These are phyloP conservation scores for Candida oleophila DNA, from an alignment of 805 yeast species.

Conservation along the genomic window DNA sequence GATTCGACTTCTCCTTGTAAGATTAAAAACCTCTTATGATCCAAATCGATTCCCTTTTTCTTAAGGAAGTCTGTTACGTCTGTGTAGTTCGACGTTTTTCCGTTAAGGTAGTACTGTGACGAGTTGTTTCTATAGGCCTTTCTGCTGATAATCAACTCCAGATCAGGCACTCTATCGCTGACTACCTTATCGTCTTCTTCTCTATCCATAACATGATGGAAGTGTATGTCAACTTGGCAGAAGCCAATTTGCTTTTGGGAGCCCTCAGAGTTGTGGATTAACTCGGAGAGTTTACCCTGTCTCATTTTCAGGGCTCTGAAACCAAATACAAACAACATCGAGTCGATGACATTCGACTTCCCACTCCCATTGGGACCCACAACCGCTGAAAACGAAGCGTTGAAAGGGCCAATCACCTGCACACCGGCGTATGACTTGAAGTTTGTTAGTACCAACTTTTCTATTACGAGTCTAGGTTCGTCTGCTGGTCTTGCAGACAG, in stretches of 20 bases:
- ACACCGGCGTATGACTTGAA: conserved; percentile 95
- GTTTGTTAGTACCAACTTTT: conserved; percentile 70
- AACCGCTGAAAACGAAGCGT: conserved; percentile 90
- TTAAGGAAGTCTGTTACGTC: conserved; percentile 75
- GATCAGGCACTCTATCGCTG: conserved; percentile 46
- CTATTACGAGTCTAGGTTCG: conserved; percentile 69
- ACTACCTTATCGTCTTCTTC: conserved; percentile 32
- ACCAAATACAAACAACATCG: conserved; percentile 94
- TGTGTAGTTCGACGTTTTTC: conserved; percentile 65
- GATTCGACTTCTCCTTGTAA: conserved; percentile 98
- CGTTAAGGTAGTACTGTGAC: conserved; percentile 77
- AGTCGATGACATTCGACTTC: conserved; percentile 95
- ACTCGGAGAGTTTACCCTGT: conserved; percentile 87
- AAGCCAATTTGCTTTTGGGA: conserved; percentile 56
- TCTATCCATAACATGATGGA: conserved; percentile 71
- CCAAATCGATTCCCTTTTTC: conserved; percentile 86
- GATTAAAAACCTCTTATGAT: conserved; percentile 91
- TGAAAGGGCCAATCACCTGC: conserved; percentile 93
- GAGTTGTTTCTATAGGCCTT: conserved; percentile 74
- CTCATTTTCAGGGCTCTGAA: conserved; percentile 96
- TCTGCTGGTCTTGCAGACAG: conserved; percentile 13
- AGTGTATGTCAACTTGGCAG: conserved; percentile 91
- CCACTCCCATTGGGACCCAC: conserved; percentile 99
- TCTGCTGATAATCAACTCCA: conserved; percentile 72
- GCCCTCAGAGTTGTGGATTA: conserved; percentile 86